Evolutionary conservation across 1,284 basidiomycete species (phyloP).

Genomic region (Cutaneotrichosporon sp.): DNA sequence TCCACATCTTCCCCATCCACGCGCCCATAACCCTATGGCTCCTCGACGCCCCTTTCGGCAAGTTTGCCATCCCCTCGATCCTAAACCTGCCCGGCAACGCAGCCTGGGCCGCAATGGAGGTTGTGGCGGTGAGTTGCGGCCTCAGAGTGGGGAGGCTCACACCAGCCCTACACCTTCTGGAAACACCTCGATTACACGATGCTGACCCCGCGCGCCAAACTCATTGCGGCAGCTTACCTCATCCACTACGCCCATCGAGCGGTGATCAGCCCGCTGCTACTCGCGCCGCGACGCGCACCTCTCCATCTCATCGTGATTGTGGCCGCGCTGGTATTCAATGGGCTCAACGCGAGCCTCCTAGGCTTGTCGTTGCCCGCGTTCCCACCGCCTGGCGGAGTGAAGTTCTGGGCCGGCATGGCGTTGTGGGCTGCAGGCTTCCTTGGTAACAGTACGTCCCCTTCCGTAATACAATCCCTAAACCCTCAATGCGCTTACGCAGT

Average conservation of each 20-base stretch:
- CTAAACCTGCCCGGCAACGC: slow-evolving; percentile 58
- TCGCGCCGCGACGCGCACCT: slow-evolving; percentile 75
- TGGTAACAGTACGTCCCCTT: slow-evolving; percentile 60
- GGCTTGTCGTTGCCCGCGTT: slow-evolving; percentile 34
- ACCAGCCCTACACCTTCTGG: slow-evolving; percentile 21
- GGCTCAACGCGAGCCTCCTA: slow-evolving; percentile 36
- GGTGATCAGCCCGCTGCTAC: slow-evolving; percentile 69
- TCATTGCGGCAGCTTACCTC: slow-evolving; percentile 58
- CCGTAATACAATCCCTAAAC: not conserved
- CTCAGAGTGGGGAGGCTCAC: not conserved
- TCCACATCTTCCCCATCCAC: slow-evolving; percentile 54
- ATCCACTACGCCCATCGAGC: slow-evolving; percentile 82
- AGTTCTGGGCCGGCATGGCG: slow-evolving; percentile 64
- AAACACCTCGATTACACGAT: slow-evolving; percentile 49
- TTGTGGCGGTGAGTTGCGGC: slow-evolving; percentile 63
- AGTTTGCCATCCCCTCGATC: slow-evolving; percentile 61
- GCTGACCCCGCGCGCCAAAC: not conserved
- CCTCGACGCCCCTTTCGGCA: slow-evolving; percentile 71
- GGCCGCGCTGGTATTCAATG: slow-evolving; percentile 59
- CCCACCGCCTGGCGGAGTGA: slow-evolving; percentile 31
- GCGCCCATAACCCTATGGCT: slow-evolving; percentile 52
- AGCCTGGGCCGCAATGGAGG: slow-evolving; percentile 82
- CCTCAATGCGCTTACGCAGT: slow-evolving; percentile 50
- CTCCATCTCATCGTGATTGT: slow-evolving; percentile 68
- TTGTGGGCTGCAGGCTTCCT: slow-evolving; percentile 70